Conservation (phyloP, 1,139 yeast genomes). For the Spathaspora sp. region DNA sequence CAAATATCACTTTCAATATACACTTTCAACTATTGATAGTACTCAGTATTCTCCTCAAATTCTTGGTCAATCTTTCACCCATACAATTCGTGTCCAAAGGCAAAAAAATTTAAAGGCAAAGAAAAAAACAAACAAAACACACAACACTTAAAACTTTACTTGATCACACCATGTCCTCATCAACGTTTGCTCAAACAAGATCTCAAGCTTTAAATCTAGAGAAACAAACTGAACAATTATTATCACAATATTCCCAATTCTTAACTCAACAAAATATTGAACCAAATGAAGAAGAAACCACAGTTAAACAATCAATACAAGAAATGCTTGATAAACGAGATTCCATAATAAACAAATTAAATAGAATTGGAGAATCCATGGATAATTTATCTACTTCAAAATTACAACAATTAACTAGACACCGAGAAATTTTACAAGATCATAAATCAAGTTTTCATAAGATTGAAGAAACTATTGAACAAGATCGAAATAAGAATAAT, state of each 20-base stretch:
- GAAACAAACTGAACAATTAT: constrained; percentile 40
- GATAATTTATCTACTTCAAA: constrained; percentile 66
- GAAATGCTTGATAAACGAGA: constrained; percentile 35
- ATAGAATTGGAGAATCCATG: constrained; percentile 55
- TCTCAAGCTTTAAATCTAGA: constrained; percentile 41
- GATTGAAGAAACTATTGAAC: constrained; percentile 58
- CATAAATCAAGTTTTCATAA: constrained; percentile 64
- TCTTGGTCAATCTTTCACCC: no score
- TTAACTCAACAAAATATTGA: constrained; percentile 26
- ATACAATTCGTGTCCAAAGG: not conserved
- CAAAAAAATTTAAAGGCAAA: not conserved
- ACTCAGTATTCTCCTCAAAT: no score
- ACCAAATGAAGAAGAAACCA: constrained; percentile 65
- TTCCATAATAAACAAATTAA: constrained; percentile 30
- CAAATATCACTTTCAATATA: no score
- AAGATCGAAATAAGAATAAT: constrained; percentile 75
- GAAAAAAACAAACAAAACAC: not conserved
- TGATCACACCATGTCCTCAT: constrained; percentile 30
- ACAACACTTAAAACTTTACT: not conserved
- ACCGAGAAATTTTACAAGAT: constrained; percentile 71
- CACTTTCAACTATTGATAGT: no score
- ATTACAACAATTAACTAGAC: constrained; percentile 79
- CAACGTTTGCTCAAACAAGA: constrained; percentile 40
- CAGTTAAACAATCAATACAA: constrained; percentile 52
- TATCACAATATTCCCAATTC: constrained; percentile 35